phyloP scores from a whole-genome alignment of 2,329 filamentous ascomycete genomes.

The Penicillium expansum region DNA sequence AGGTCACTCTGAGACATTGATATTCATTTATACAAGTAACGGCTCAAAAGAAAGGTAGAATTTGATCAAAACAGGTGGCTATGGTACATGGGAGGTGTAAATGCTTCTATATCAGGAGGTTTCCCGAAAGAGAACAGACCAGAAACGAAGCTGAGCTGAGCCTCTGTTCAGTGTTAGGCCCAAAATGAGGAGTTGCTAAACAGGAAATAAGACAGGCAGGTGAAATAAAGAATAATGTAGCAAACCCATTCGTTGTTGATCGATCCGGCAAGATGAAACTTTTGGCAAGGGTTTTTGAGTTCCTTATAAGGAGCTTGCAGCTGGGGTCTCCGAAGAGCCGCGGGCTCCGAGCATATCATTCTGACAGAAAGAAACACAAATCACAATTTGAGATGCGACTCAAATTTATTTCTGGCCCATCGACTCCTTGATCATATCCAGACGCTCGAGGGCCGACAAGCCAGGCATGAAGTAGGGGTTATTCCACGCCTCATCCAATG shows the following conservation, averaged over 20 bases:
- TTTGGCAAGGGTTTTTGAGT: neutral
- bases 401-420: conserved; percentile 11
- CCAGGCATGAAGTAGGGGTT: conserved; percentile 37
- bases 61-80: conserved; percentile 10
- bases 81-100: conserved; percentile 13
- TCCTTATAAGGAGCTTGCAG: neutral
- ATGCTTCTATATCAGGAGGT: conserved; percentile 2
- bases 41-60: neutral
- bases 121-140: neutral
- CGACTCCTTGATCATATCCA: conserved; percentile 32
- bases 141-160: neutral
- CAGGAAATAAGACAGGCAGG: neutral
- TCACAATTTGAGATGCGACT: neutral
- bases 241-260: neutral
- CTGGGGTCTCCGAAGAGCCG: neutral
- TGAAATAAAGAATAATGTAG: neutral
- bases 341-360: neutral
- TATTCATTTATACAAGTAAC: conserved; percentile 7
- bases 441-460: conserved; percentile 35
- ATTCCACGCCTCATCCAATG: conserved; percentile 37
- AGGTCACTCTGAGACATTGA: neutral
- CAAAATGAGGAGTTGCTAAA: neutral
- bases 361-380: neutral
- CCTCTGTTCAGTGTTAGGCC: neutral
- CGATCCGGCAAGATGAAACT: neutral